Base-by-base conservation (phyloP, 352 stramenopile genomes). In the Phytophthora litchii region DNA sequence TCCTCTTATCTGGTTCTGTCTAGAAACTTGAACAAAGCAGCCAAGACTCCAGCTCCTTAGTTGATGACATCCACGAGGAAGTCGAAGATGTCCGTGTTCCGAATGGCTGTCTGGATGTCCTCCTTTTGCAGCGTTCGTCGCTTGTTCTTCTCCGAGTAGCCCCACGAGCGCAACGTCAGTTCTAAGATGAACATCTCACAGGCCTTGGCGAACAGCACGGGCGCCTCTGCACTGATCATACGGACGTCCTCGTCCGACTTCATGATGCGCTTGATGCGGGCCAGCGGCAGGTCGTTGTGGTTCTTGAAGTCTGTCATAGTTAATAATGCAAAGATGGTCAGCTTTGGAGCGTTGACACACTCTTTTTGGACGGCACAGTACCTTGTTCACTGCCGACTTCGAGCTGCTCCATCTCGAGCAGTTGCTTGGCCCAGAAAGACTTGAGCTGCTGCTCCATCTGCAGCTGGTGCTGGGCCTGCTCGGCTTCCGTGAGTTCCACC, bases 181-280 rank as follows among this genome's bases (percentile, higher is more conserved):
- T 99, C 97, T 17, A 99, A 80, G 64, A 99, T 99, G 71, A 99
- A 99, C 78, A 99, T 97, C 81, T 99, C 97, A 54, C 97, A 99
- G 1, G 97, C 97, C 78, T 99, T 99, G 35, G 97, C 97, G 81
- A 99, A 99, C 29, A 99, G 76, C 25, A 99, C 97, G 2, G 97
- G 97, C 17, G 97, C 97, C 73, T 99, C 94, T 13, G 94, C 94
- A 57, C 89, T 98, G 71, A 99, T 99, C 97, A 99, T 99, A 31
- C 96, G 78, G 11, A 99, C 88, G 63, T 96, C 87, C 68, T 99
- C 96, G 67, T 99, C 97, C 35, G 89, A 98, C 82, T 99, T 99
- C 97, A 99, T 99, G 65, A 99, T 99, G 23, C 97, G 84, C 80
- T 99, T 99, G 83, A 99, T 99, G 35, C 97, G 85, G 16, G 97